Evolutionary conservation across 2,329 filamentous ascomycete genomes (phyloP), one percentile per base, ranked within the genome.

Genomic region (Microdochium nivale): DNA sequence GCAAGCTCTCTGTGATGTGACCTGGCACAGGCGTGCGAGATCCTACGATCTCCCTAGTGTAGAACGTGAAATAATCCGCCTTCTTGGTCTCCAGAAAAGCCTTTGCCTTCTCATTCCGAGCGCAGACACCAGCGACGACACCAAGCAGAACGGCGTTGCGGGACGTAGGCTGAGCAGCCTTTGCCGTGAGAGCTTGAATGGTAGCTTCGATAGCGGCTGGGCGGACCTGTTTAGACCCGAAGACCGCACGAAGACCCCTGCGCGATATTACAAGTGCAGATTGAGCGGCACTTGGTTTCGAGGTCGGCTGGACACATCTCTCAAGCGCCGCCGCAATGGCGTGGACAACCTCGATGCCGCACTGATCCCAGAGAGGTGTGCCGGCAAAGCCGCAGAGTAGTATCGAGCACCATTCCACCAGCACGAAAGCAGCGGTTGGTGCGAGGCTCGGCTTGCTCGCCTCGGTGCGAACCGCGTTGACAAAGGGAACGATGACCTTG

Each of bases 341-440:
- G 32, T 80, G 67, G 25, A 95, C 70, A 43, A 94, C 70, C 32
- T 89, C 83, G 57, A 76, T 63, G 50, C 81, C 80, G 65, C 84
- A 83, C 61, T 75, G 75, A 49, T 81, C 78, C 85, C 84, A 90
- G 44, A 80, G 67, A 10, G 77, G 64, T 16, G 79, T 80, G 48
- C 77, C 77, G 30, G 80, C 80, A 25, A 90, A 75, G 53, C 86
- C 78, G 61, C 91, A 84, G 59, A 96, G 79, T 49, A 96, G 71
- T 53, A 92, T 68, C 53, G 86, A 87, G 67, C 84, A 90, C 92
- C 92, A 99, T 67, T 96, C 89, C 14, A 94, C 78, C 59, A 99
- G 75, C 48, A 95, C 89, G 65, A 96, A 95, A 4, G 90, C 88
- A 68, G 84, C 95, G 44, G 79, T 81, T 16, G 87, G 73, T 30